These are phyloP conservation scores for Thermomucor indicae-seudaticae DNA, from an alignment of 371 early-diverging fungal genomes.

Conservation along the genomic window DNA sequence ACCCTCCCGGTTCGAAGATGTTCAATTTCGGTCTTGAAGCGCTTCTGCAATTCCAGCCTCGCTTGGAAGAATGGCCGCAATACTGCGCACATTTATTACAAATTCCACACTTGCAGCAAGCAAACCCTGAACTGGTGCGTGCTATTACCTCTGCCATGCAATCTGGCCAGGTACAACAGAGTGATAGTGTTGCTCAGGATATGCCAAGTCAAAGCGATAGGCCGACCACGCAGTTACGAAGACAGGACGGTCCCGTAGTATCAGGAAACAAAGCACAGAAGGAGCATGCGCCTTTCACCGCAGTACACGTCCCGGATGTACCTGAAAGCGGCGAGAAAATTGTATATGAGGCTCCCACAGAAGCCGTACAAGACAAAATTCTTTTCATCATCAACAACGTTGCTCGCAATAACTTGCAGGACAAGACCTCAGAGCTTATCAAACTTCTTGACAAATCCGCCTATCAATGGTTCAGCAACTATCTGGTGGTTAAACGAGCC, in stretches of 20 bases:
- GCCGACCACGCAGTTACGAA: constrained; percentile 1
- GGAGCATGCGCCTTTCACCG: constrained; percentile 43
- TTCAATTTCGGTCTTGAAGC: constrained; percentile 90
- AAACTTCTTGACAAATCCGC: constrained; percentile 61
- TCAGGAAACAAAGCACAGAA: not conserved
- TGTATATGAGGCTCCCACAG: constrained; percentile 59
- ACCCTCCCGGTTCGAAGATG: constrained; percentile 76
- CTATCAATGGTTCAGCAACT: constrained; percentile 89
- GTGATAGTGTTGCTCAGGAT: not conserved
- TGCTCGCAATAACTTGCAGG: constrained; percentile 78
- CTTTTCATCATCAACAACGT: constrained; percentile 96
- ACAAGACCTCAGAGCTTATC: constrained; percentile 80
- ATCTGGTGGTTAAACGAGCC: constrained; percentile 89
- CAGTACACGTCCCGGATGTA: constrained; percentile 39
- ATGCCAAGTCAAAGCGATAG: too few species aligned
- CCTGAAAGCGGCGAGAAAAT: constrained; percentile 21
- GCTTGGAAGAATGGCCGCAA: constrained; percentile 90
- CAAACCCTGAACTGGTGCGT: constrained; percentile 68
- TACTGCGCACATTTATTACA: constrained; percentile 80
- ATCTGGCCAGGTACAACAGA: constrained; percentile 8
- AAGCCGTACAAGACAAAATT: constrained; percentile 85
- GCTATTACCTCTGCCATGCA: constrained; percentile 45
- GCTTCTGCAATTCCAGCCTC: constrained; percentile 74
- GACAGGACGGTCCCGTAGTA: constrained; percentile 1
- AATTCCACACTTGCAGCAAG: constrained; percentile 76